Percentiles rank a stretch among this genome's conserved stretches.
phyloP scores from a whole-genome alignment of 768 basidiomycete genomes.

The Gymnopilus dilepis region DNA sequence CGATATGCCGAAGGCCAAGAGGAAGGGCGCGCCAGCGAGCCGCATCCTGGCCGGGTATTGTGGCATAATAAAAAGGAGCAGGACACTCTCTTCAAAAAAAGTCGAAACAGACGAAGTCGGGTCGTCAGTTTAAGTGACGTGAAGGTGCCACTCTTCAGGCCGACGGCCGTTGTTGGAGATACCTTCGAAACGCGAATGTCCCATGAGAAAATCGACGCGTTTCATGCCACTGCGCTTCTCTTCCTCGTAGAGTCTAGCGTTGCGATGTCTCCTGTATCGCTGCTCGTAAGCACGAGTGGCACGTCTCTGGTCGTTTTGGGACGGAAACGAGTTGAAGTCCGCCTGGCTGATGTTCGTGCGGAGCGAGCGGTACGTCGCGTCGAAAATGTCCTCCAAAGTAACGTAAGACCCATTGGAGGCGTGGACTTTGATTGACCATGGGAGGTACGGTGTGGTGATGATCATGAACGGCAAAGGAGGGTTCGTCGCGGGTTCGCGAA shows the following conservation, averaged over 20 bases:
- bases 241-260: constrained; percentile 39
- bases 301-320: constrained; percentile 37
- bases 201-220: constrained; percentile 63
- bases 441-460: constrained; percentile 35
- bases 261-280: constrained; percentile 46
- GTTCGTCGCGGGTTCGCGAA: constrained; percentile 39
- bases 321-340: constrained; percentile 47
- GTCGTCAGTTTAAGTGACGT: constrained; percentile 3
- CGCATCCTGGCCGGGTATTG: not conserved
- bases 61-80: not conserved
- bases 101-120: not conserved
- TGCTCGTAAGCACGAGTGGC: constrained; percentile 53
- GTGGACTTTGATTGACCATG: constrained; percentile 42
- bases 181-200: constrained; percentile 49
- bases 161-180: constrained; percentile 34
- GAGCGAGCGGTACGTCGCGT: constrained; percentile 29
- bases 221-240: constrained; percentile 59
- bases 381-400: constrained; percentile 43
- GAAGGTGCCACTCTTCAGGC: constrained; percentile 20
- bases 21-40: constrained; percentile 3
- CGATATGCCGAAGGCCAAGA: not conserved
- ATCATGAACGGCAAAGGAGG: constrained; percentile 36
- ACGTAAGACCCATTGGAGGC: constrained; percentile 34
- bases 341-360: constrained; percentile 30
- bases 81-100: not conserved